These are phyloP conservation scores for Pseudonitzschia pungens DNA, from an alignment of 108 stramenopile species.

Conservation along the genomic window DNA sequence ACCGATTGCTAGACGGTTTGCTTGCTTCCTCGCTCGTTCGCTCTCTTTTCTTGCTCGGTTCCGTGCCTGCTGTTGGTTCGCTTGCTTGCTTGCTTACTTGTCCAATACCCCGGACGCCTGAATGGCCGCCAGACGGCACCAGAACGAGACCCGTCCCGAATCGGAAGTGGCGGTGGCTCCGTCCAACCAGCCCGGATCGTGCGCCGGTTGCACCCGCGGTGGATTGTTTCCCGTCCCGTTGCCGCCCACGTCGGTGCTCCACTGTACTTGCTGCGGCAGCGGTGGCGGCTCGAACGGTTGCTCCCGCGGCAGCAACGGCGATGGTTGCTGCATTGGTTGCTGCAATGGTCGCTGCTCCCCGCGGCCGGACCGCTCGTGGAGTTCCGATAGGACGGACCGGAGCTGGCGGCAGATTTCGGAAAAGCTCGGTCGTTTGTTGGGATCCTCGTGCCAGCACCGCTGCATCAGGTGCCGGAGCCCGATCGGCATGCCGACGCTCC, in stretches of 20 bases:
- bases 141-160: conserved; percentile 1
- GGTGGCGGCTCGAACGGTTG: not conserved
- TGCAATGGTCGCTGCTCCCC: too few relatives aligned
- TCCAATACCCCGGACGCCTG: not conserved
- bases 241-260: too few relatives aligned
- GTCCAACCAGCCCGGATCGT: not conserved
- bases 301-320: too few relatives aligned
- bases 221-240: too few relatives aligned
- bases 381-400: not conserved
- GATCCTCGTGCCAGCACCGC: conserved; percentile 12
- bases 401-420: not conserved
- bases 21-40: too few relatives aligned
- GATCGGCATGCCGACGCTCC: conserved; percentile 14
- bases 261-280: too few relatives aligned
- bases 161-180: not conserved
- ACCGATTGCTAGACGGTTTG: too few relatives aligned
- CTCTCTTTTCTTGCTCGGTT: too few relatives aligned
- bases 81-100: not conserved
- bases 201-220: not conserved
- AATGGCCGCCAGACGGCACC: conserved; percentile 2
- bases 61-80: too few relatives aligned
- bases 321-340: too few relatives aligned
- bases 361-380: not conserved
- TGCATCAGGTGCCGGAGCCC: not conserved
- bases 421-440: conserved; percentile 5